Conservation (phyloP, 257 asterid species). For the Dorcoceras hygrometricum region DNA sequence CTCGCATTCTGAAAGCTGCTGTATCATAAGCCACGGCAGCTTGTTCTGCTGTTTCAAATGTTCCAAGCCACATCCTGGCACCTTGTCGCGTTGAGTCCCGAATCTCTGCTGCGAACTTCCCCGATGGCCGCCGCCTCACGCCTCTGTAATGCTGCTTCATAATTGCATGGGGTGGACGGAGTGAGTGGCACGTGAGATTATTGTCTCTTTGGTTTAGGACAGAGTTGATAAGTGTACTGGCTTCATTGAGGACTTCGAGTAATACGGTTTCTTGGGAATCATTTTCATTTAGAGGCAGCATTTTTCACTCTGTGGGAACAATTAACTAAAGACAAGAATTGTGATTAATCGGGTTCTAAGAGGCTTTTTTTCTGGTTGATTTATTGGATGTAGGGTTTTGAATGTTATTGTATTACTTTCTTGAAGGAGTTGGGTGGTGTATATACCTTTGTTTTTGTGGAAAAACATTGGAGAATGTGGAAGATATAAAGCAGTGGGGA, state of each 20-base stretch:
- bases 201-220: slow-evolving; percentile 23
- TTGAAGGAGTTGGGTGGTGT: not conserved
- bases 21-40: slow-evolving; percentile 72
- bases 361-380: not conserved
- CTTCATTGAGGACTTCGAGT: slow-evolving; percentile 53
- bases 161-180: slow-evolving; percentile 27
- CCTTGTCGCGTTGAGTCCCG: slow-evolving; percentile 54
- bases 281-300: slow-evolving; percentile 63
- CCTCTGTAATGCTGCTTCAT: slow-evolving; percentile 54
- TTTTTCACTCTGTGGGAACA: slow-evolving; percentile 23
- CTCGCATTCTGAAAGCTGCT: slow-evolving; percentile 65
- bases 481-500: slow-evolving; percentile 8
- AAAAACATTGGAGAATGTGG: slow-evolving; percentile 6
- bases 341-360: not conserved
- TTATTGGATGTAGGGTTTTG: not conserved
- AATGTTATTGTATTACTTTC: not conserved
- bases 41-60: slow-evolving; percentile 55
- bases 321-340: not conserved
- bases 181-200: slow-evolving; percentile 15
- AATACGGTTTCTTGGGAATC: slow-evolving; percentile 61
- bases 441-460: slow-evolving; percentile 12
- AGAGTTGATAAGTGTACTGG: slow-evolving; percentile 29
- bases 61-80: slow-evolving; percentile 60
- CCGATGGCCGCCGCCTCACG: slow-evolving; percentile 66
- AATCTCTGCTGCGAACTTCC: slow-evolving; percentile 68